phyloP scores from a whole-genome alignment of 1,139 yeast species.

The Debaryomycetaceae sp. region DNA sequence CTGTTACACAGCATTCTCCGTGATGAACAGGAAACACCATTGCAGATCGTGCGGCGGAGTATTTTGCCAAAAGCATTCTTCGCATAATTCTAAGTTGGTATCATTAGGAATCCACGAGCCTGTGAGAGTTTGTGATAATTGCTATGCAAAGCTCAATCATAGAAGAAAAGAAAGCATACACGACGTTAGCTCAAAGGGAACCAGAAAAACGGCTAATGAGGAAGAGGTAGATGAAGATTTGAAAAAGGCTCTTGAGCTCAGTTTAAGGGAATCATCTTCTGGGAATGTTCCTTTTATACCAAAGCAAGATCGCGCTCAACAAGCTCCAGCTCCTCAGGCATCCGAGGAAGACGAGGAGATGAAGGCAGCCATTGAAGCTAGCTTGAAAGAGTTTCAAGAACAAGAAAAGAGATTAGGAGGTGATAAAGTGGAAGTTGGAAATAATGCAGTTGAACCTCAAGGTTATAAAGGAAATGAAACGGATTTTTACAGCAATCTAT shows the following conservation, averaged over 20 bases:
- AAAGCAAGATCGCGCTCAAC: background rate
- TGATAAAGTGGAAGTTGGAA: background rate
- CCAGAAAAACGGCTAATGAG: slow-evolving; percentile 9
- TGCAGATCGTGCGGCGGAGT: slow-evolving; percentile 98
- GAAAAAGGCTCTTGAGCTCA: slow-evolving; percentile 72
- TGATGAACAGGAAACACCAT: slow-evolving; percentile 90
- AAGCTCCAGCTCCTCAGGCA: slow-evolving; percentile 8
- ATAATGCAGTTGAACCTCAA: background rate
- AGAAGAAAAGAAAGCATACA: slow-evolving; percentile 3
- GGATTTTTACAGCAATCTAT: slow-evolving; percentile 32
- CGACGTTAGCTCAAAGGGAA: background rate
- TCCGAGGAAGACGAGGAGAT: slow-evolving; percentile 73
- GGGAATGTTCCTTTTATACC: slow-evolving; percentile 9
- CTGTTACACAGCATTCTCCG: slow-evolving; percentile 75
- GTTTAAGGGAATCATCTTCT: slow-evolving; percentile 53
- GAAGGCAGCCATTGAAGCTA: slow-evolving; percentile 95
- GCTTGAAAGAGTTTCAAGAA: slow-evolving; percentile 69
- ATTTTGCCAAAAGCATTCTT: slow-evolving; percentile 79
- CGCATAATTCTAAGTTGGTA: slow-evolving; percentile 67
- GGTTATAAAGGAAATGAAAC: background rate
- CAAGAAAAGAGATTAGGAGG: slow-evolving; percentile 20
- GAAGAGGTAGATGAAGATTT: slow-evolving; percentile 74
- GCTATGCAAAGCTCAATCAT: slow-evolving; percentile 50
- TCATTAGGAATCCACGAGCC: slow-evolving; percentile 84
- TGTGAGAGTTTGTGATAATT: slow-evolving; percentile 92